Evolutionary conservation across 75 land plant genomes (phyloP).

Genomic region (Pinus taeda): DNA sequence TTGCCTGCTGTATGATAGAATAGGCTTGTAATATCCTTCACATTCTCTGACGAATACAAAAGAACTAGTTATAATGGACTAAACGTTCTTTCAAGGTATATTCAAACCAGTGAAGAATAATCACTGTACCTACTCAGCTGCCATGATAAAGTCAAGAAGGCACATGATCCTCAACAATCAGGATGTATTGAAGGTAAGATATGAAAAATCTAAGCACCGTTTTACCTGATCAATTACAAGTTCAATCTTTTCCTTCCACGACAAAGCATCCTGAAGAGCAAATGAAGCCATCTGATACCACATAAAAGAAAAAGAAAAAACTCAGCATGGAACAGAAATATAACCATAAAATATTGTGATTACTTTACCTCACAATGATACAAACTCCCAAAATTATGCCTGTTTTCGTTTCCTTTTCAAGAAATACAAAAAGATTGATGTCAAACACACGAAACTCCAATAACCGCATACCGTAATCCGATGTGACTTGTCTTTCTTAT

Average conservation of each 20-base stretch:
- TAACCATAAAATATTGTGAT: not conserved
- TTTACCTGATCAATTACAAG: constrained; percentile 78
- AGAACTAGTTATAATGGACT: not conserved
- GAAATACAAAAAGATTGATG: not conserved
- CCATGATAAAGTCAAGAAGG: not conserved
- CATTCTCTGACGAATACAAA: not conserved
- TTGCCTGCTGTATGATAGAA: not conserved
- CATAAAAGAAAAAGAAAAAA: not conserved
- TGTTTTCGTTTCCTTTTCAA: not conserved
- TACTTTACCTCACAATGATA: no score
- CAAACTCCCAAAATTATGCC: not conserved
- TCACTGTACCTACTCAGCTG: not conserved
- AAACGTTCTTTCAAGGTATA: not conserved
- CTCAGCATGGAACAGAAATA: not conserved
- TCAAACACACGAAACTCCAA: not conserved
- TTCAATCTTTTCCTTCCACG: constrained; percentile 89
- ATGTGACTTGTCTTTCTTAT: constrained; percentile 79
- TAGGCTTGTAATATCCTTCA: not conserved
- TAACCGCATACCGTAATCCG: constrained; percentile 65
- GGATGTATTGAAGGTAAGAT: not conserved
- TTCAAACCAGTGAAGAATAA: not conserved
- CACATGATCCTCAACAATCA: not conserved
- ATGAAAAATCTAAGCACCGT: not conserved
- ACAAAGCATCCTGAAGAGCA: constrained; percentile 70
- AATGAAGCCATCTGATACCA: constrained; percentile 84